Evolutionary conservation across 2,329 filamentous ascomycete genomes (phyloP).

Genomic region (Neonectria magnoliae): DNA sequence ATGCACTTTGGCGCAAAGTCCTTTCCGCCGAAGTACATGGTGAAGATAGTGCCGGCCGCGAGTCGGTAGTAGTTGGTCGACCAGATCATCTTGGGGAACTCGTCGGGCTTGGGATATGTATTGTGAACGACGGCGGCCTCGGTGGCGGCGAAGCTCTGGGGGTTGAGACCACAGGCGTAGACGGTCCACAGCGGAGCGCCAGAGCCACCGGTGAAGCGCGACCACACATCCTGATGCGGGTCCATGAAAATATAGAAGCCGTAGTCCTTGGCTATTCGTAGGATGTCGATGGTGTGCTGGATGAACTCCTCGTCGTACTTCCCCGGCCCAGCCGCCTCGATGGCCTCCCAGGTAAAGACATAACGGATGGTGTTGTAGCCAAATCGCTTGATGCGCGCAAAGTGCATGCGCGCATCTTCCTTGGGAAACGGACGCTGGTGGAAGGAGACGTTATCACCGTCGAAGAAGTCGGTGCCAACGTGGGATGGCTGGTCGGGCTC

Average conservation of each 20-base stretch:
- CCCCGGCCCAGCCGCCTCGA: conserved; percentile 90
- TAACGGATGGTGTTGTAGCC: conserved; percentile 98
- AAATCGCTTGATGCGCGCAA: conserved; percentile 84
- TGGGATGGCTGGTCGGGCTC: conserved; percentile 85
- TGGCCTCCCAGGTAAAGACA: conserved; percentile 98
- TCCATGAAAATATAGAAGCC: conserved; percentile 99
- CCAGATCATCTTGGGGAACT: conserved; percentile 99
- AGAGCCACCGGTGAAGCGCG: conserved; percentile 90
- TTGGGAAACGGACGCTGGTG: conserved; percentile 85
- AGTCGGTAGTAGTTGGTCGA: conserved; percentile 94
- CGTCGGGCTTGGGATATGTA: conserved; percentile 83
- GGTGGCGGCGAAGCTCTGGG: conserved; percentile 83
- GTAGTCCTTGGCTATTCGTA: conserved; percentile 87
- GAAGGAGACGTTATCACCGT: conserved; percentile 91
- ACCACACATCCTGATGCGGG: conserved; percentile 99
- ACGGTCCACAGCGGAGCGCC: conserved; percentile 98
- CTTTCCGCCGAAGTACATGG: conserved; percentile 88
- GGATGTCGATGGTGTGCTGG: conserved; percentile 84
- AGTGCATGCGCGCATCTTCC: conserved; percentile 86
- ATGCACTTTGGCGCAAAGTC: conserved; percentile 97
- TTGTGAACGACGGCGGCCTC: conserved; percentile 96
- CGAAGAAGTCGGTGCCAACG: conserved; percentile 81
- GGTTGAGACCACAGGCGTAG: conserved; percentile 92
- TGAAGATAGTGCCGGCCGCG: conserved; percentile 90
- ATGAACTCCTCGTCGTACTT: conserved; percentile 96